Evolutionary conservation across 2,329 filamentous ascomycete genomes (phyloP), one percentile per base, ranked within the genome.

Genomic region (Macroventuria anomochaeta): DNA sequence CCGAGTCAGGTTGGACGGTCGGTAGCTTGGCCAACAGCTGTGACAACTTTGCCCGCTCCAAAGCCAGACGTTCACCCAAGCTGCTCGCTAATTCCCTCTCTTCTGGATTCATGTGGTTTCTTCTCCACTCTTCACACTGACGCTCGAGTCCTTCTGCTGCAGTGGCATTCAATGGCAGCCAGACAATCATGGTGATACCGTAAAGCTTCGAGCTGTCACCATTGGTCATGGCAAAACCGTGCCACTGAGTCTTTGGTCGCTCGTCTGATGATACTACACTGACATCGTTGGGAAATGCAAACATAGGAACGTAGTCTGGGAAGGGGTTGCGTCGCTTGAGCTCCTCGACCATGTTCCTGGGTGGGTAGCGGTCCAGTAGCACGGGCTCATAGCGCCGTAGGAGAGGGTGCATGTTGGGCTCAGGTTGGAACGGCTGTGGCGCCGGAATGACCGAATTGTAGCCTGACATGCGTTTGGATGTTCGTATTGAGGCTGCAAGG

Each of bases 271-370:
- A 97, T 8, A 97, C 91, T 46, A 99, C 95, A 59, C 92, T 92
- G 65, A 99, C 95, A 74, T 99, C 95, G 75, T 97, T 97, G 38
- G 95, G 95, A 68, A 97, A 99, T 47, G 95, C 93, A 75, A 99
- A 99, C 95, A 99, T 97, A 51, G 95, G 95, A 15, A 99, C 91
- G 68, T 97, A 99, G 71, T 99, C 95, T 0, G 95, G 95, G 70
- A 99, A 97, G 52, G 85, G 88, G 47, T 91, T 92, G 68, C 95
- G 84, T 67, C 89, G 84, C 63, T 90, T 85, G 44, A 89, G 76
- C 64, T 97, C 93, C 53, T 96, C 92, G 18, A 86, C 81, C 70
- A 91, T 89, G 60, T 86, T 85, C 71, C 91, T 91, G 13, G 91
- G 88, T 7, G 95, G 95, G 67, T 97, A 97, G 73, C 93, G 85